Base-by-base conservation (phyloP, 139 green algal genomes). In the Chlorella ohadii region DNA sequence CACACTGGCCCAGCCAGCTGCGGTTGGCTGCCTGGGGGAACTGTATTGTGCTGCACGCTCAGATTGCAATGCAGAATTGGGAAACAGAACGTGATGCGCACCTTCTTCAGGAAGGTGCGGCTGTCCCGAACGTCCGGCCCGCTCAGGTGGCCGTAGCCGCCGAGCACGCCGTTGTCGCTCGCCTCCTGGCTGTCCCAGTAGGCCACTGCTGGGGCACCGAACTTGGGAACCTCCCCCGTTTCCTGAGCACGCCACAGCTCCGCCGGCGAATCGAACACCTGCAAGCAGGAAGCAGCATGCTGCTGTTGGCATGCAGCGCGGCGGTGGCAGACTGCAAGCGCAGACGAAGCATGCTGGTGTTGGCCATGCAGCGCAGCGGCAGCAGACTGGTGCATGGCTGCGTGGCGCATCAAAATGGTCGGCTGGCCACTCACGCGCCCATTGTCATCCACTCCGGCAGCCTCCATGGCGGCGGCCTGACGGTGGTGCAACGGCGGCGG, bases 61-160 rank as follows among this genome's bases (percentile, higher is more conserved):
- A n/a, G n/a, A n/a, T n/a, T n/a, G n/a, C n/a, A n/a, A n/a, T n/a
- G n/a, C n/a, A n/a, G n/a, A n/a, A n/a, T n/a, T n/a, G n/a, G n/a
- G n/a, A n/a, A n/a, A n/a, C n/a, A n/a, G n/a, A n/a, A n/a, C n/a
- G n/a, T n/a, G n/a, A n/a, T n/a, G 12, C 81, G 4, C 72, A 92
- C 93, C 88, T 93, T 93, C 15, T 83, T 72, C 20, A 98, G 84
- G 74, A 98, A 93, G 23, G 85, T 67, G 56, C 67, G 78, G 88
- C 92, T 97, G 72, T 98, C 94, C 9, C 72, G 72, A 1, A 98
- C 91, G 79, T 99, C 96, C 1, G 90, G 47, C 36, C 87, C 78
- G 23, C 90, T 95, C 3, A 98, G 93, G 65, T 93, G 87, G 27
- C 93, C 96, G 78, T 92, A 98, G 3, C 95, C 95, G 11, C 94